Evolutionary conservation across 1,284 basidiomycete species (phyloP).

Genomic region (Boletellus sp.): DNA sequence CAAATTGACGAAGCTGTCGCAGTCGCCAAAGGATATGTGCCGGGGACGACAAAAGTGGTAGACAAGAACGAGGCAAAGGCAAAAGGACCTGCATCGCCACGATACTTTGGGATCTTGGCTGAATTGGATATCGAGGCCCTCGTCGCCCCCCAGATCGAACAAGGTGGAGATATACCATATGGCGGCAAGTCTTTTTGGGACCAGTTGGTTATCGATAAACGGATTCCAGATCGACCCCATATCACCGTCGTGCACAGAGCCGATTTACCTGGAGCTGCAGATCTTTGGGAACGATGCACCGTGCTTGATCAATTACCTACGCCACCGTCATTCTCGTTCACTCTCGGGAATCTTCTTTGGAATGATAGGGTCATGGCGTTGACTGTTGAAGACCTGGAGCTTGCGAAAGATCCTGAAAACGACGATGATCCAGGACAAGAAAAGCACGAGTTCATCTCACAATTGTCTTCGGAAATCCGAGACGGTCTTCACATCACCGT

Average conservation of each 20-base stretch:
- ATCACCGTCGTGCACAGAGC: slow-evolving; percentile 83
- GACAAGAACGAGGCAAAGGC: slow-evolving; percentile 34
- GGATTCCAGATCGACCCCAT: slow-evolving; percentile 71
- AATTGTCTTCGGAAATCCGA: slow-evolving; percentile 47
- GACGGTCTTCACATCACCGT: slow-evolving; percentile 82
- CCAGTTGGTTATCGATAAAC: slow-evolving; percentile 41
- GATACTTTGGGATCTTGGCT: slow-evolving; percentile 78
- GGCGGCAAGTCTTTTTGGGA: slow-evolving; percentile 48
- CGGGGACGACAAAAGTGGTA: slow-evolving; percentile 36
- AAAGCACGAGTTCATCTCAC: slow-evolving; percentile 46
- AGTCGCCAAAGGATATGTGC: slow-evolving; percentile 49
- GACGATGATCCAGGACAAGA: slow-evolving; percentile 32
- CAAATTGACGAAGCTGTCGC: slow-evolving; percentile 60
- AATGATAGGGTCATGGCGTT: slow-evolving; percentile 80
- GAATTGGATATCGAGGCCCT: slow-evolving; percentile 61
- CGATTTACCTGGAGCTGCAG: slow-evolving; percentile 42
- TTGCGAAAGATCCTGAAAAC: slow-evolving; percentile 21
- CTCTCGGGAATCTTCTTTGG: slow-evolving; percentile 69
- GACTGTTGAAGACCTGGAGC: slow-evolving; percentile 55
- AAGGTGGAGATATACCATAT: slow-evolving; percentile 26
- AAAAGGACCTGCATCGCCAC: slow-evolving; percentile 27
- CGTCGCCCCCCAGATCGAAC: slow-evolving; percentile 39
- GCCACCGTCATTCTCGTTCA: slow-evolving; percentile 60
- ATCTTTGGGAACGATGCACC: slow-evolving; percentile 68
- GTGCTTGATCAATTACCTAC: slow-evolving; percentile 40